phyloP scores from a whole-genome alignment of 202 grass and related monocot species.

The Zizania palustris region DNA sequence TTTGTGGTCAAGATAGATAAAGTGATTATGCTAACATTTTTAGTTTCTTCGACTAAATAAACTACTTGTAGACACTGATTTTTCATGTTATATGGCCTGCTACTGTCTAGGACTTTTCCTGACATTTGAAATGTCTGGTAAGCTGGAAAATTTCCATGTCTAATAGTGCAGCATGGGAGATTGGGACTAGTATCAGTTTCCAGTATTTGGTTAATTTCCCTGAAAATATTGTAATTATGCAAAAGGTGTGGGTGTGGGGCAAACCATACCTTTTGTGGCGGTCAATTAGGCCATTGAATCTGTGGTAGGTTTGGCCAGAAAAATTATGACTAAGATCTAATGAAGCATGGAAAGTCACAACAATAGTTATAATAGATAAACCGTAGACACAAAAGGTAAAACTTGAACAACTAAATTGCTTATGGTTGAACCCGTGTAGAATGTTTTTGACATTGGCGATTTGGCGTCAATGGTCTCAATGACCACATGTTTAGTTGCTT shows the following conservation, averaged over 20 bases:
- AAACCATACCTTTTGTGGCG: not conserved
- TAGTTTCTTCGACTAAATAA: conserved; percentile 4
- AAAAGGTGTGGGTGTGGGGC: not conserved
- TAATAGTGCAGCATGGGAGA: not conserved
- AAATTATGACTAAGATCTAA: conserved; percentile 1
- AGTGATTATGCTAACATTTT: conserved; percentile 2
- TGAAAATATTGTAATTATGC: not conserved
- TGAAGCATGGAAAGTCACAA: not conserved
- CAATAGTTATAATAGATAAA: not conserved
- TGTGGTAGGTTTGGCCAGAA: conserved; percentile 9
- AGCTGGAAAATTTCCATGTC: not conserved
- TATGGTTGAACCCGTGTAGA: not conserved
- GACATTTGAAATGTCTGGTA: not conserved
- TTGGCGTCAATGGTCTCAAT: no score
- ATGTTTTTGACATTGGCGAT: conserved; percentile 21
- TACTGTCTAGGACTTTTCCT: not conserved
- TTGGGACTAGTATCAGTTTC: not conserved
- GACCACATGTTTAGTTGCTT: conserved; percentile 2
- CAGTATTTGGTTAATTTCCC: conserved; percentile 5
- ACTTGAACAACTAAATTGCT: not conserved
- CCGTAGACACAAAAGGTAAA: not conserved
- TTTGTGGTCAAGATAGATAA: conserved; percentile 1
- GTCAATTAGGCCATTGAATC: not conserved
- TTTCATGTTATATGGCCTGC: not conserved
- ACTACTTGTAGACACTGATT: not conserved